A percentile compares a stretch with the other conserved stretches of the same genome.
These are phyloP conservation scores for Noccaea caerulescens DNA, from an alignment of 345 rosid genomes.

Conservation along the genomic window DNA sequence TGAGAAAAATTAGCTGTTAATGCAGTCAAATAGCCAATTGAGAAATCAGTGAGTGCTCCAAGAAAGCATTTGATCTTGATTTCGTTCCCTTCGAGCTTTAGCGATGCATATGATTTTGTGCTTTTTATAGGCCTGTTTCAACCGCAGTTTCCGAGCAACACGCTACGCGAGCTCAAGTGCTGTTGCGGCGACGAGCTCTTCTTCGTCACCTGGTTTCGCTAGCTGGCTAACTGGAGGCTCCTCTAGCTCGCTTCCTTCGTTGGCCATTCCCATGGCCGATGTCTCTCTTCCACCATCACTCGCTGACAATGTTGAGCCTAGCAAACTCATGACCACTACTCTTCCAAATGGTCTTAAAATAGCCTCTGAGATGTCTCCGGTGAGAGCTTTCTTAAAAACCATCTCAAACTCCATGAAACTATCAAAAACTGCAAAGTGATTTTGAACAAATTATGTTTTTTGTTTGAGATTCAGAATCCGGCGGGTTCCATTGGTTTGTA, in stretches of 20 bases:
- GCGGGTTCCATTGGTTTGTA: conserved; percentile 84
- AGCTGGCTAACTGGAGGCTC: conserved; percentile 69
- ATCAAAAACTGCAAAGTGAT: conserved; percentile 15
- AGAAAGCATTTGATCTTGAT: no score
- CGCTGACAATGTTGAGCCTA: conserved; percentile 71
- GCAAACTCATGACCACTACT: conserved; percentile 57
- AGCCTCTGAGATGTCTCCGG: conserved; percentile 62
- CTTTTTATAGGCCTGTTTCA: conserved; percentile 38
- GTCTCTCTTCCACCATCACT: conserved; percentile 69
- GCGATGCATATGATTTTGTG: not conserved
- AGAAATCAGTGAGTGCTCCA: not conserved
- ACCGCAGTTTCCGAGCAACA: conserved; percentile 24
- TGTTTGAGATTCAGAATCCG: conserved; percentile 67
- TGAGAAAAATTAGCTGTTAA: conserved; percentile 9
- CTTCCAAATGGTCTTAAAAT: conserved; percentile 68
- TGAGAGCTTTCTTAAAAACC: conserved; percentile 21
- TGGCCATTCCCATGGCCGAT: conserved; percentile 63
- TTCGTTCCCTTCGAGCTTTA: conserved; percentile 19
- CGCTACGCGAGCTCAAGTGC: conserved; percentile 64
- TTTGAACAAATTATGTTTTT: conserved; percentile 36
- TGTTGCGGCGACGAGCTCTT: conserved; percentile 55
- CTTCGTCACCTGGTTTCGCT: conserved; percentile 55
- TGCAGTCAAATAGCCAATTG: not conserved
- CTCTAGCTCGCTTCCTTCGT: conserved; percentile 53
- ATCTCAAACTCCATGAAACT: not conserved